A percentile compares a stretch with the other conserved stretches of the same genome.
These are phyloP conservation scores for Chlorella vulgaris DNA, from an alignment of 139 green algal species.

Conservation along the genomic window DNA sequence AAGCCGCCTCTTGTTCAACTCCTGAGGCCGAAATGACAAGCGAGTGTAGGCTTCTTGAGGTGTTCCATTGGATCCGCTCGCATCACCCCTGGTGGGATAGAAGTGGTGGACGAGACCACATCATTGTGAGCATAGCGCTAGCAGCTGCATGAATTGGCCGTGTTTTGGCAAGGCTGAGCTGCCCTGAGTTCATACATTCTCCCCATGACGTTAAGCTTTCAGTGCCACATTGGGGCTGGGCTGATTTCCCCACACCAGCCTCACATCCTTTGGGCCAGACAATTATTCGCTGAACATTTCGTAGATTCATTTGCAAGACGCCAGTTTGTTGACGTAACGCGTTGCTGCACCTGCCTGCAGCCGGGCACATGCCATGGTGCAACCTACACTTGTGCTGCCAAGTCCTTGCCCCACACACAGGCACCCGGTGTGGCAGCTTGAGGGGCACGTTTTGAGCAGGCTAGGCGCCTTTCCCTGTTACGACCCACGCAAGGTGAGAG, in stretches of 20 bases:
- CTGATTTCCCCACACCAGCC: constrained; percentile 53
- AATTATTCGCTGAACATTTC: neutral
- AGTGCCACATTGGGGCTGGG: constrained; percentile 37
- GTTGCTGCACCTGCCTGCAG: too few species aligned
- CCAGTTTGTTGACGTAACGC: neutral
- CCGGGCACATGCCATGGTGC: too few species aligned
- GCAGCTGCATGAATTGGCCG: neutral
- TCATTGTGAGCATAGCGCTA: neutral
- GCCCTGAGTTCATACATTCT: neutral
- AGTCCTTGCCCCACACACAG: neutral
- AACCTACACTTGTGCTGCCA: neutral
- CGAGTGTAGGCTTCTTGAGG: neutral
- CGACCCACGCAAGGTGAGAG: constrained; percentile 24
- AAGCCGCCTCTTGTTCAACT: too few species aligned
- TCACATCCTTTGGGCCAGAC: constrained; percentile 3
- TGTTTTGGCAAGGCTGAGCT: neutral
- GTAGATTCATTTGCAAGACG: neutral
- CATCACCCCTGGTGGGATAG: neutral
- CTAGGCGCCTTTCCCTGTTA: constrained; percentile 42
- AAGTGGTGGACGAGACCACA: neutral
- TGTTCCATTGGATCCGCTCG: neutral
- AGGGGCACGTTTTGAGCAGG: constrained; percentile 31
- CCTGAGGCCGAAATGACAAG: too few species aligned
- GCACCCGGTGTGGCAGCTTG: constrained; percentile 27
- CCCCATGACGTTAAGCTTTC: constrained; percentile 5